Evolutionary conservation across 345 rosid species (phyloP).

Genomic region (Excoecaria agallocha): DNA sequence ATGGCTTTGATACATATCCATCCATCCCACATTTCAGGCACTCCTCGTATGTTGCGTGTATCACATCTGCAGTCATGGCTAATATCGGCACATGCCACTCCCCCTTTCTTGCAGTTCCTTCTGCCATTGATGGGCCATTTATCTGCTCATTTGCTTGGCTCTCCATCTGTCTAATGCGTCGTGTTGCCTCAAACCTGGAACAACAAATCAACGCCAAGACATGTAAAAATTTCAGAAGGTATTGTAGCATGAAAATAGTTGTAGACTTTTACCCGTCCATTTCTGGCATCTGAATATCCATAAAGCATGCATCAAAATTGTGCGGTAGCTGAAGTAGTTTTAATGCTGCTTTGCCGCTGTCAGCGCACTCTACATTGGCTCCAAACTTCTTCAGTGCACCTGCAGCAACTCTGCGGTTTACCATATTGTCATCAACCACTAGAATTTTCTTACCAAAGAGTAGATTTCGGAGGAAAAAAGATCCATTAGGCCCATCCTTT

Average conservation of each 20-base stretch:
- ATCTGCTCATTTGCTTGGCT: conserved; percentile 52
- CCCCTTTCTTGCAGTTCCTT: conserved; percentile 12
- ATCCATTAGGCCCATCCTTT: conserved; percentile 39
- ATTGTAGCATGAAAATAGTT: neutral
- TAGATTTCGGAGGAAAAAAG: conserved; percentile 47
- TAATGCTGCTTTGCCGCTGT: conserved; percentile 80
- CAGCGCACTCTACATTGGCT: conserved; percentile 82
- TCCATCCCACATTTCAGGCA: conserved; percentile 95
- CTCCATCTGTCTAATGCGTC: conserved; percentile 76
- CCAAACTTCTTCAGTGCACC: conserved; percentile 96
- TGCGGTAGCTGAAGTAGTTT: conserved; percentile 75
- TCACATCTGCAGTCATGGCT: conserved; percentile 98
- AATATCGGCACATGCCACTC: conserved; percentile 80
- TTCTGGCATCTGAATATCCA: conserved; percentile 99
- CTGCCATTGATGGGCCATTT: conserved; percentile 24
- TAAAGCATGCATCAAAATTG: conserved; percentile 88
- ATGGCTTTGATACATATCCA: conserved; percentile 92
- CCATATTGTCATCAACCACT: conserved; percentile 88
- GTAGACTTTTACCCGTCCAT: conserved; percentile 87
- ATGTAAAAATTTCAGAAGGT: neutral
- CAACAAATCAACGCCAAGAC: neutral
- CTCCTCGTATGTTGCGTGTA: conserved; percentile 81
- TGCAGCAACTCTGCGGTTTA: conserved; percentile 89
- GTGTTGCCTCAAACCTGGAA: conserved; percentile 86
- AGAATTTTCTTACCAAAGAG: conserved; percentile 78